A percentile compares a stretch with the other conserved stretches of the same genome.
Conservation (phyloP, 768 basidiomycete genomes). For the Psilocybe cubensis region DNA sequence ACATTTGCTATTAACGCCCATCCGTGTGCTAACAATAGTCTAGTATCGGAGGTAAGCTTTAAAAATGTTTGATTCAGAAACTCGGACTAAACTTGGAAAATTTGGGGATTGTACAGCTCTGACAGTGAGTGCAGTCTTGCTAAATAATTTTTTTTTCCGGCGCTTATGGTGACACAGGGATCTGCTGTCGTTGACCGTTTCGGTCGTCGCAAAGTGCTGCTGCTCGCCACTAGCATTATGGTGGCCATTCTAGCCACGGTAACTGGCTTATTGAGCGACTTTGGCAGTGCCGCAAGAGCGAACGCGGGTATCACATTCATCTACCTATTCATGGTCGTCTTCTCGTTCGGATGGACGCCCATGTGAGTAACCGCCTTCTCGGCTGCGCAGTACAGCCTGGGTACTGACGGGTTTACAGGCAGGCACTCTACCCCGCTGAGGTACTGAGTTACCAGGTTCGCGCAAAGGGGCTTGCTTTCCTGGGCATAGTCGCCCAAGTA, state of each 20-base stretch:
- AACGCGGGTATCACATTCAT: conserved; percentile 58
- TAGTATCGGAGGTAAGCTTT: conserved; percentile 39
- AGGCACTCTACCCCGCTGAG: conserved; percentile 59
- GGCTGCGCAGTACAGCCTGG: background rate
- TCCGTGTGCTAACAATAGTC: background rate
- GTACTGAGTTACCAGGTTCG: conserved; percentile 53
- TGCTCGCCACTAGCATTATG: conserved; percentile 41
- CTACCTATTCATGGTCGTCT: conserved; percentile 54
- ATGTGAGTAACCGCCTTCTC: conserved; percentile 36
- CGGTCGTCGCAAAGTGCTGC: conserved; percentile 48
- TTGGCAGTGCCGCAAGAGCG: conserved; percentile 36
- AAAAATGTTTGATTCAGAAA: background rate
- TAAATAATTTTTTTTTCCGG: background rate
- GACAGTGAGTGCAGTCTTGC: conserved; percentile 24
- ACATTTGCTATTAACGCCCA: conserved; percentile 18
- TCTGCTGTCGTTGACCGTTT: conserved; percentile 51
- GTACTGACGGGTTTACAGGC: conserved; percentile 29
- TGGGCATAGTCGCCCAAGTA: conserved; percentile 46
- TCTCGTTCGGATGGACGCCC: conserved; percentile 59
- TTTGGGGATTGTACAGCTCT: conserved; percentile 24
- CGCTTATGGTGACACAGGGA: conserved; percentile 31
- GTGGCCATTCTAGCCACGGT: conserved; percentile 47
- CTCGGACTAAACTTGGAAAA: background rate
- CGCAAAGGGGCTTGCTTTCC: conserved; percentile 55
- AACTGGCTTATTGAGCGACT: conserved; percentile 45